Evolutionary conservation across 2,329 filamentous ascomycete species (phyloP).

Genomic region (Cordyceps fumosorosea): DNA sequence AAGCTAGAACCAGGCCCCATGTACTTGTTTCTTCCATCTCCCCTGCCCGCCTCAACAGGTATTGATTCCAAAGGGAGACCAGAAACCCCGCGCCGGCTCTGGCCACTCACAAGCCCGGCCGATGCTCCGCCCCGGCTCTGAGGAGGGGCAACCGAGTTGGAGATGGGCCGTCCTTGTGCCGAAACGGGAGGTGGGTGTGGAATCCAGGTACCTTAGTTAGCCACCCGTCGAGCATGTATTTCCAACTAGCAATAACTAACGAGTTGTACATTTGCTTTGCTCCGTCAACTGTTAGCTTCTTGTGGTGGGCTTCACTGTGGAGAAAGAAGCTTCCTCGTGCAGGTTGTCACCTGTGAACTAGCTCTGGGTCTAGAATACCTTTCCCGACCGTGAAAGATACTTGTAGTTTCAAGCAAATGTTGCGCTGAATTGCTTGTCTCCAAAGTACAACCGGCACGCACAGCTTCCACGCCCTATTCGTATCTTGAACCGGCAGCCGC

Average conservation of each 20-base stretch:
- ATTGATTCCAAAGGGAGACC: slow-evolving; percentile 5
- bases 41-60: background rate
- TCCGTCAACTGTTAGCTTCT: background rate
- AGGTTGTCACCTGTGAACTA: background rate
- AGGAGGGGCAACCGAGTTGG: background rate
- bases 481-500: background rate
- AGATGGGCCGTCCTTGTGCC: background rate
- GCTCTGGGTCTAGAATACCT: background rate
- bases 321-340: background rate
- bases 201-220: background rate
- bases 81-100: background rate
- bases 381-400: slow-evolving; percentile 6
- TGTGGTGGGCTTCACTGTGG: background rate
- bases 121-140: background rate
- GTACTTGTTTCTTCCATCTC: background rate
- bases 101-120: background rate
- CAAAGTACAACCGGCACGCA: background rate
- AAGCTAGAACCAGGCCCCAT: background rate
- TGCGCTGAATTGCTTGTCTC: background rate
- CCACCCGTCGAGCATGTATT: background rate
- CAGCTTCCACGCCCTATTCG: background rate
- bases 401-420: background rate
- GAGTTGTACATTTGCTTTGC: background rate
- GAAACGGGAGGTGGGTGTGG: background rate
- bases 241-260: background rate